Evolutionary conservation across 2,329 filamentous ascomycete genomes (phyloP).

Genomic region (Penicillium sp.): DNA sequence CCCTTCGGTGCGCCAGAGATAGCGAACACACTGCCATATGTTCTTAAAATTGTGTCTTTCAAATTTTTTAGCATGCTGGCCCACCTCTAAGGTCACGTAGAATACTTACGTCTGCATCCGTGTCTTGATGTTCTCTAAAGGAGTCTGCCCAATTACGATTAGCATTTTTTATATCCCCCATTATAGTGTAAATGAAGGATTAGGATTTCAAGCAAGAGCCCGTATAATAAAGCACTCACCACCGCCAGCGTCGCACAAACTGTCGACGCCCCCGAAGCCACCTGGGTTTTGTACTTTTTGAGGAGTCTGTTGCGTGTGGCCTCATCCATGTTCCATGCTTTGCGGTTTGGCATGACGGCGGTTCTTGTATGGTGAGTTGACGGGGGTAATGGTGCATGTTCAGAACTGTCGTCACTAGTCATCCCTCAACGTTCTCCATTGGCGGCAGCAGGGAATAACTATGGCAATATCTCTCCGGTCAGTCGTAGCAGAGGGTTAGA

Average conservation of each 20-base stretch:
- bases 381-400: conserved; percentile 42
- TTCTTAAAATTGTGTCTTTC: conserved; percentile 46
- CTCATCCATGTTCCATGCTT: conserved; percentile 39
- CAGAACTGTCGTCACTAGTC: conserved; percentile 39
- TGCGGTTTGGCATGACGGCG: conserved; percentile 31
- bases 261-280: conserved; percentile 46
- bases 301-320: conserved; percentile 43
- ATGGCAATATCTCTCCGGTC: conserved; percentile 5
- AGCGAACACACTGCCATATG: conserved; percentile 43
- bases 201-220: neutral
- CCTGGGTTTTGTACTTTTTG: conserved; percentile 48
- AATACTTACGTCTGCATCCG: conserved; percentile 49
- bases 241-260: conserved; percentile 46
- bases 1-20: conserved; percentile 49
- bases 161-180: conserved; percentile 4
- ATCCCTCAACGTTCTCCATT: conserved; percentile 37
- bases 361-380: conserved; percentile 35
- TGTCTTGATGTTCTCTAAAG: conserved; percentile 49
- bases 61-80: conserved; percentile 2
- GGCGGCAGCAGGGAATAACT: conserved; percentile 1
- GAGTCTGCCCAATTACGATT: conserved; percentile 35
- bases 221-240: conserved; percentile 31
- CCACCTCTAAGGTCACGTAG: neutral
- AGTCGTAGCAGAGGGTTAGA: neutral
- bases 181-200: neutral